phyloP scores from a whole-genome alignment of 140 eudicot genomes.

The Stevia rebaudiana region DNA sequence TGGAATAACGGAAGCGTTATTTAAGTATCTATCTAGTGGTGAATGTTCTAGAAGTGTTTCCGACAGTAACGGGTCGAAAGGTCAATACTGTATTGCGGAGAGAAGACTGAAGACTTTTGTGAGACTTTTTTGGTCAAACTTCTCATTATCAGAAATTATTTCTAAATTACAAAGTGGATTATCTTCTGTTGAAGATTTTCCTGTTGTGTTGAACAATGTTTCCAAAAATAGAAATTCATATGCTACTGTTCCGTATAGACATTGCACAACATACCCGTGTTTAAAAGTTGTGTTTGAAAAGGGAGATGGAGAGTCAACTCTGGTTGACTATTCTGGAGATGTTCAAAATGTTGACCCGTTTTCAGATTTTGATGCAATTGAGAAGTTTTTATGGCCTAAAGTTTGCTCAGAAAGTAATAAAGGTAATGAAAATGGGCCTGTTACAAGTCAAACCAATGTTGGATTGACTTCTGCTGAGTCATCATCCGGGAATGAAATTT shows the following conservation, averaged over 20 bases:
- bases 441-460: conserved; percentile 25
- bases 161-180: conserved; percentile 68
- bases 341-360: conserved; percentile 75
- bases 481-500: conserved; percentile 26
- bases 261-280: conserved; percentile 49
- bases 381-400: conserved; percentile 56
- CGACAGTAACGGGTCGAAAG: neutral
- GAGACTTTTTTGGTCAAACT: conserved; percentile 47
- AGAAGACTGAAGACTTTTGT: conserved; percentile 71
- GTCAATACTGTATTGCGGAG: conserved; percentile 30
- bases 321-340: conserved; percentile 51
- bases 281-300: conserved; percentile 64
- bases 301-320: conserved; percentile 50
- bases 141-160: conserved; percentile 34
- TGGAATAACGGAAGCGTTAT: conserved; percentile 61
- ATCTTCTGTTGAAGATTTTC: conserved; percentile 74
- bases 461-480: conserved; percentile 30
- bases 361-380: conserved; percentile 58
- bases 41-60: conserved; percentile 27
- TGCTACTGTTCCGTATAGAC: conserved; percentile 74
- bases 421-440: conserved; percentile 32
- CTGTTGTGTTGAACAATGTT: conserved; percentile 42
- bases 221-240: conserved; percentile 52
- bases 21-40: conserved; percentile 43
- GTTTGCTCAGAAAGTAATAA: conserved; percentile 33